A percentile compares a stretch with the other conserved stretches of the same genome.
phyloP scores from a whole-genome alignment of 75 land plant species.

The Pinus tabuliformis region DNA sequence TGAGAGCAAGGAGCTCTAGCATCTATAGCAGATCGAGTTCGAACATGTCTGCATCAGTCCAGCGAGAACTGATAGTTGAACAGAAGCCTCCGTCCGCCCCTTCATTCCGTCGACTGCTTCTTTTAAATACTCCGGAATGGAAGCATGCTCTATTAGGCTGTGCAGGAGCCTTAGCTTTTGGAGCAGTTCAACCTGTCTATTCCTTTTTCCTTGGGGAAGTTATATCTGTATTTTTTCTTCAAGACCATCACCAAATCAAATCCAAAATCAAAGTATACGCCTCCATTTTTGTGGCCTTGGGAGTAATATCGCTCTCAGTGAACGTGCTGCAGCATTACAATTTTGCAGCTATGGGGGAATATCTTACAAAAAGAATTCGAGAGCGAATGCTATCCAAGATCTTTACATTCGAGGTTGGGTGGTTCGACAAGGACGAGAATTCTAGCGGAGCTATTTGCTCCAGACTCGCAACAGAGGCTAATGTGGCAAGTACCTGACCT shows the following conservation, averaged over 20 bases:
- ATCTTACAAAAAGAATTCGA: slow-evolving; percentile 60
- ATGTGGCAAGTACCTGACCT: slow-evolving; percentile 30
- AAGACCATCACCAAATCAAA: slow-evolving; percentile 28
- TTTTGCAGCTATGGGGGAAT: slow-evolving; percentile 68
- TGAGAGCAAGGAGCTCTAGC: neutral
- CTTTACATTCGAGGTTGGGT: slow-evolving; percentile 69
- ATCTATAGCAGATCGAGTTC: slow-evolving; percentile 8
- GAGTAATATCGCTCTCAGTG: slow-evolving; percentile 23
- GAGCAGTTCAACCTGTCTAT: slow-evolving; percentile 58
- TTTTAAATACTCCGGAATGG: slow-evolving; percentile 75
- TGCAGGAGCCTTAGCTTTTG: slow-evolving; percentile 48
- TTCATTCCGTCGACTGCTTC: slow-evolving; percentile 47
- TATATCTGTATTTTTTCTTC: slow-evolving; percentile 43
- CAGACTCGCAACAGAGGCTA: slow-evolving; percentile 65
- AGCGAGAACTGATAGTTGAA: neutral
- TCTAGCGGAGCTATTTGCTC: slow-evolving; percentile 61
- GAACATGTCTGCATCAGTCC: slow-evolving; percentile 5
- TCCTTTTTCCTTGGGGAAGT: slow-evolving; percentile 49
- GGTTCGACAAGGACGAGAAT: slow-evolving; percentile 83
- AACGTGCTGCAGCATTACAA: slow-evolving; percentile 64
- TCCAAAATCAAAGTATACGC: slow-evolving; percentile 28
- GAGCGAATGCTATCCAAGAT: slow-evolving; percentile 61
- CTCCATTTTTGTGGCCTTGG: slow-evolving; percentile 36
- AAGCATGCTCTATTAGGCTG: slow-evolving; percentile 47
- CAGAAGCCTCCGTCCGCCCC: slow-evolving; percentile 15